A percentile compares a stretch with the other conserved stretches of the same genome.
phyloP scores from a whole-genome alignment of 768 basidiomycete species.

The Ramaria rubella region DNA sequence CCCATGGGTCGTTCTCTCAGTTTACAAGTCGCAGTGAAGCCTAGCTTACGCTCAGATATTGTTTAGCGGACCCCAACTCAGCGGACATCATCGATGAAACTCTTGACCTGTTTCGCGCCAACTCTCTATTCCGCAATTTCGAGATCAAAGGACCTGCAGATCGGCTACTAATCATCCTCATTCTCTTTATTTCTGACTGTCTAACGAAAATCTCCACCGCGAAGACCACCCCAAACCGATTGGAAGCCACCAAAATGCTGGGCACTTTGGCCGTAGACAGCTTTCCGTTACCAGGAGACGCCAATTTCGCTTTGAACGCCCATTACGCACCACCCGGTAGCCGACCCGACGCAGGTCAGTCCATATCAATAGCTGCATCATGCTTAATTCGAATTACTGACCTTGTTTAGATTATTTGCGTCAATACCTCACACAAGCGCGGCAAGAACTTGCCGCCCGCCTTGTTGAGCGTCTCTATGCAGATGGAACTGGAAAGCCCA shows the following conservation, averaged over 20 bases:
- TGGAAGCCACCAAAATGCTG: constrained; percentile 80
- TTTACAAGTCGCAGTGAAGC: neutral
- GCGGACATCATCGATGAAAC: constrained; percentile 95
- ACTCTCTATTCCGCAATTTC: constrained; percentile 98
- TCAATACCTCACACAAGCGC: constrained; percentile 85
- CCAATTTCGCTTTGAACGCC: constrained; percentile 87
- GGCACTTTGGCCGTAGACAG: constrained; percentile 91
- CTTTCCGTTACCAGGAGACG: constrained; percentile 93
- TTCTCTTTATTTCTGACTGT: constrained; percentile 97
- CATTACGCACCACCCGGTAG: constrained; percentile 79
- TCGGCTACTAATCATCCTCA: constrained; percentile 92
- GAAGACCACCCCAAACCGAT: constrained; percentile 62
- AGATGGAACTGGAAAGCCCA: constrained; percentile 89
- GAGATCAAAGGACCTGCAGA: constrained; percentile 99
- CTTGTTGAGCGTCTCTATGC: constrained; percentile 86
- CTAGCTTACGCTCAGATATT: neutral
- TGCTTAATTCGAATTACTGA: neutral
- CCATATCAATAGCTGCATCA: neutral
- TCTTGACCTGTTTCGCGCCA: constrained; percentile 94
- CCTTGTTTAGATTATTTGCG: constrained; percentile 70
- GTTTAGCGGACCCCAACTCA: constrained; percentile 64
- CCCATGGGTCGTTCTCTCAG: constrained; percentile 55
- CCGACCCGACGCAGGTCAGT: constrained; percentile 74
- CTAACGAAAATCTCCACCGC: constrained; percentile 79
- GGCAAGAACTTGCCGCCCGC: constrained; percentile 85